A percentile compares a stretch with the other conserved stretches of the same genome.
Conservation (phyloP, 176 grass and related monocot species). For the Neostapfia colusana region DNA sequence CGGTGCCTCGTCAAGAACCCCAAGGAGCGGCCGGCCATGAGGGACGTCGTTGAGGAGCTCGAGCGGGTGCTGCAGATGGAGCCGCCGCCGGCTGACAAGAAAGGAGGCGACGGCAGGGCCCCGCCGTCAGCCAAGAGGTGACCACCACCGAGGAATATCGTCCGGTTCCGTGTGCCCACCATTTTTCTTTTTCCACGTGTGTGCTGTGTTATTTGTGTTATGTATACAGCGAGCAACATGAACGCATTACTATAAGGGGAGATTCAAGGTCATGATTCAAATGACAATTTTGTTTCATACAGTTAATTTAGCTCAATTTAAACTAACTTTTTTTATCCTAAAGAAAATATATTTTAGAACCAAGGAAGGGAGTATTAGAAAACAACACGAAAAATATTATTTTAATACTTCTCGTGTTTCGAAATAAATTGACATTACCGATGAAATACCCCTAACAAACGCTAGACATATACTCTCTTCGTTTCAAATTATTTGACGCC, state of each 20-base stretch:
- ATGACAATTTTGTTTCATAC: background rate
- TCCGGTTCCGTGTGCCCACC: too few relatives aligned
- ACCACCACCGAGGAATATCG: background rate
- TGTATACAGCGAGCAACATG: background rate
- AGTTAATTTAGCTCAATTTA: too few relatives aligned
- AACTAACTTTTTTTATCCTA: too few relatives aligned
- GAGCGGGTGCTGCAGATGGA: constrained; percentile 58
- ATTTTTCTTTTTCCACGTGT: background rate
- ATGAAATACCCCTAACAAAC: too few relatives aligned
- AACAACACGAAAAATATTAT: too few relatives aligned
- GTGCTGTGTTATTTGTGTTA: background rate
- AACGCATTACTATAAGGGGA: background rate
- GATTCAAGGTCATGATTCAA: background rate
- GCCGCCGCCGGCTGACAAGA: background rate
- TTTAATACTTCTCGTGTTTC: too few relatives aligned
- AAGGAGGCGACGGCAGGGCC: background rate
- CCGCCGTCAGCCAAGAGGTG: constrained; percentile 24
- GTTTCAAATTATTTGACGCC: too few relatives aligned
- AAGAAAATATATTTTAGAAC: too few relatives aligned
- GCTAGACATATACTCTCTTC: too few relatives aligned
- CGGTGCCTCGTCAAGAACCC: constrained; percentile 72
- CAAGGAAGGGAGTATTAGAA: too few relatives aligned
- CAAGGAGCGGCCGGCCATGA: constrained; percentile 71
- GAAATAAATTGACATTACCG: too few relatives aligned
- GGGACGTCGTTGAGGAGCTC: constrained; percentile 53